phyloP scores from a whole-genome alignment of 805 yeast genomes.

The Phaffomyces opuntiae region DNA sequence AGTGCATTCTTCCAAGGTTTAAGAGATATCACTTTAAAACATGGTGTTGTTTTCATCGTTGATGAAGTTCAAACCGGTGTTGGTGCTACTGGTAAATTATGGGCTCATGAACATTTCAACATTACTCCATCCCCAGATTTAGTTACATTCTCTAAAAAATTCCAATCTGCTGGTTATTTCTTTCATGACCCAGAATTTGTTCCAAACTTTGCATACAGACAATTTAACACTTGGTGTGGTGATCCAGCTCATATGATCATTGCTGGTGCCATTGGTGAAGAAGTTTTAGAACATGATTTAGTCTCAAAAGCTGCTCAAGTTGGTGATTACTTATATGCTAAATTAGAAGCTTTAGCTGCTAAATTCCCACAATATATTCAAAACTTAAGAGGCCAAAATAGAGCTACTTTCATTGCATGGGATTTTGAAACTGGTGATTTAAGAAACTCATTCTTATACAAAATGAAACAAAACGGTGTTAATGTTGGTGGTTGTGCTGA shows the following conservation, averaged over 20 bases:
- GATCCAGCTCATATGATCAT: constrained; percentile 77
- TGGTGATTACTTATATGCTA: constrained; percentile 58
- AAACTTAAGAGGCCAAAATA: constrained; percentile 65
- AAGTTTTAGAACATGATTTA: constrained; percentile 55
- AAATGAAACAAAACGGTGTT: constrained; percentile 58
- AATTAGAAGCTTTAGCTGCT: constrained; percentile 44
- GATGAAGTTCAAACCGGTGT: constrained; percentile 91
- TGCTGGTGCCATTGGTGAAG: constrained; percentile 66
- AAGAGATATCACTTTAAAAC: constrained; percentile 65
- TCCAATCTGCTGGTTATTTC: constrained; percentile 85
- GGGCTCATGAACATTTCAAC: constrained; percentile 87
- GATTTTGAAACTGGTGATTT: constrained; percentile 46
- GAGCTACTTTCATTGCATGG: constrained; percentile 83
- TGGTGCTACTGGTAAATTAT: constrained; percentile 78
- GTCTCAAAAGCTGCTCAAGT: constrained; percentile 48
- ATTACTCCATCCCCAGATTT: constrained; percentile 71
- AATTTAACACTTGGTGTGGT: constrained; percentile 93
- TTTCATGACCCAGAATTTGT: constrained; percentile 66
- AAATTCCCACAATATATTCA: constrained; percentile 47
- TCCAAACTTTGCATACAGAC: constrained; percentile 77
- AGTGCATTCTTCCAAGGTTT: constrained; percentile 73
- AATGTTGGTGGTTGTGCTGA: constrained; percentile 86
- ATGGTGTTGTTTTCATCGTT: constrained; percentile 65
- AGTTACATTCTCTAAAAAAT: constrained; percentile 82
- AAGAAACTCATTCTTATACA: constrained; percentile 56